Evolutionary conservation across 2,329 filamentous ascomycete species (phyloP), one percentile per base, ranked within the genome.

Genomic region (Fusarium tupiense): DNA sequence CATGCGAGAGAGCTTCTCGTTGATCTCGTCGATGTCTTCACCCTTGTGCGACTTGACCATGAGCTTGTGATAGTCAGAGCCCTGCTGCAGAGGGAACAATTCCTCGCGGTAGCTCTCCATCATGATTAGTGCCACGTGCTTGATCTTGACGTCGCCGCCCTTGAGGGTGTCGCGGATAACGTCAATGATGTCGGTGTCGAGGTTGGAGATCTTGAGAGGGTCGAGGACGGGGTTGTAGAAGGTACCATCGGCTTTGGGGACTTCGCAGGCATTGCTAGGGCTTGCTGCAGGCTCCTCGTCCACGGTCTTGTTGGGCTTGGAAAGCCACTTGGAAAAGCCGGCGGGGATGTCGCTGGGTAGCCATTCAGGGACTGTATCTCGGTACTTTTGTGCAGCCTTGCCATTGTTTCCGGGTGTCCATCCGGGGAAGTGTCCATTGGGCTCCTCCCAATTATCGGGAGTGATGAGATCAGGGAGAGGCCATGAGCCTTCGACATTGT

Each of bases 61-160:
- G 3, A 81, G 80, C 8, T 82, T 78, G 67, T 81, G 82, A 24
- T 85, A 82, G 33, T 82, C 76, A 8, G 82, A 84, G 7, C 80
- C 80, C 63, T 83, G 82, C 41, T 85, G 84, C 29, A 87, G 72
- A 8, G 85, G 85, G 66, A 86, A 87, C 2, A 86, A 81, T 52
- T 87, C 85, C 22, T 83, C 82, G 9, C 85, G 81, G 5, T 84
- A 84, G 50, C 85, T 86, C 71, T 87, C 85, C 49, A 87, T 80
- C 57, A 85, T 83, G 26, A 87, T 69, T 14, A 86, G 71, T n/a
- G 86, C 78, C 17, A 87, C 79, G 64, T 87, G 84, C 69, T 85
- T 85, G 64, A 87, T 85, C 60, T 82, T 81, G 37, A 85, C 78
- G 9, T 64, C 56, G n/a, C 65, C 70, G 6, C 76, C 67, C 5